Percentiles rank a stretch among this genome's conserved stretches.
Conservation (phyloP, 2,329 filamentous ascomycete species). For the Cercospora citrullina region DNA sequence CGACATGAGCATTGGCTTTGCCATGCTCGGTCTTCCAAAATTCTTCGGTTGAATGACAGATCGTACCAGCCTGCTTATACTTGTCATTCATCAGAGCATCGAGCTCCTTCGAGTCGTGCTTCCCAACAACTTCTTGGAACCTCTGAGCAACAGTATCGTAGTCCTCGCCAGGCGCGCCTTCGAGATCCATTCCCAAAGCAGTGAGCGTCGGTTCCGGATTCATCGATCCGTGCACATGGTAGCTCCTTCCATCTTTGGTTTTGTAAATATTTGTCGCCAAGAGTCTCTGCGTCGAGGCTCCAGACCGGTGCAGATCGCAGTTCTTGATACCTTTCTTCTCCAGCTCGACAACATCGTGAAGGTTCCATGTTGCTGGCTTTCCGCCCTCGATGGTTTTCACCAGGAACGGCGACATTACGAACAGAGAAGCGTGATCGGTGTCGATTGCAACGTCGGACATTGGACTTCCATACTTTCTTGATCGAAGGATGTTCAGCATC, state of each 20-base stretch:
- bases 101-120: slow-evolving; percentile 43
- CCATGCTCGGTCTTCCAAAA: slow-evolving; percentile 43
- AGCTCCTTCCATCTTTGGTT: slow-evolving; percentile 49
- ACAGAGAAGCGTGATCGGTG: slow-evolving; percentile 29
- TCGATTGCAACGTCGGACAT: slow-evolving; percentile 23
- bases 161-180: slow-evolving; percentile 37
- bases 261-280: slow-evolving; percentile 51
- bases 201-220: slow-evolving; percentile 48
- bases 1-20: slow-evolving; percentile 27
- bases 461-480: slow-evolving; percentile 22
- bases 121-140: slow-evolving; percentile 46
- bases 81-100: slow-evolving; percentile 45
- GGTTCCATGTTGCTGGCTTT: background rate
- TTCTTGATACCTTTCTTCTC: slow-evolving; percentile 22
- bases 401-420: slow-evolving; percentile 30
- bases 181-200: slow-evolving; percentile 37
- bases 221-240: slow-evolving; percentile 52
- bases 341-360: background rate
- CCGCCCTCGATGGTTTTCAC: slow-evolving; percentile 15
- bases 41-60: slow-evolving; percentile 45
- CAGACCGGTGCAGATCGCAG: slow-evolving; percentile 21
- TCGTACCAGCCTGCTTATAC: slow-evolving; percentile 46
- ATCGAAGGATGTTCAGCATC: slow-evolving; percentile 26
- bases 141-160: slow-evolving; percentile 44
- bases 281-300: slow-evolving; percentile 14